A percentile compares a stretch with the other conserved stretches of the same genome.
Evolutionary conservation across 257 asterid genomes (phyloP).

Genomic region (Nicotiana otophora): DNA sequence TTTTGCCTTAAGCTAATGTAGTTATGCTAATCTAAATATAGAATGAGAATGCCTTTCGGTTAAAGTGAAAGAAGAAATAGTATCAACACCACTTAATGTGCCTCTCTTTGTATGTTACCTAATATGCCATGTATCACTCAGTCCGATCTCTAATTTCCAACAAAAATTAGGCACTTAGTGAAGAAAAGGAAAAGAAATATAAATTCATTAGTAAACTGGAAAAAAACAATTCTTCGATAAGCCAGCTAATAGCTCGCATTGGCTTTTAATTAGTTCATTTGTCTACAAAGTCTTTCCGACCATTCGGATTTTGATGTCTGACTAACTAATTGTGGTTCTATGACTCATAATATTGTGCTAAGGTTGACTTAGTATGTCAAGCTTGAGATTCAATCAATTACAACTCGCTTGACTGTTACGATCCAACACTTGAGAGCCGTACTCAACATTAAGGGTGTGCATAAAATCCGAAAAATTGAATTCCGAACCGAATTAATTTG

Average conservation of each 20-base stretch:
- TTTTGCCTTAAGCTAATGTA: not conserved
- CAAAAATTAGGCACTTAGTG: not conserved
- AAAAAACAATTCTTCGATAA: not conserved
- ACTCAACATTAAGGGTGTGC: too few relatives aligned
- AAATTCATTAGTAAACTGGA: not conserved
- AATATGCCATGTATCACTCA: not conserved
- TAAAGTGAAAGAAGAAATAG: conserved; percentile 6
- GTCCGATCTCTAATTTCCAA: not conserved
- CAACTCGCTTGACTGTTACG: too few relatives aligned
- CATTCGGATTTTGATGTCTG: not conserved
- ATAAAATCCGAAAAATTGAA: too few relatives aligned
- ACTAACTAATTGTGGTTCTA: not conserved
- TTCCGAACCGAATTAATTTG: too few relatives aligned
- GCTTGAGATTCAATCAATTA: too few relatives aligned
- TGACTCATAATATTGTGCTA: not conserved
- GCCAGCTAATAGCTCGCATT: not conserved
- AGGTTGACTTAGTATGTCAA: not conserved
- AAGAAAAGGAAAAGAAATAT: not conserved
- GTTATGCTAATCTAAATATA: not conserved
- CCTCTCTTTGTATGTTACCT: not conserved
- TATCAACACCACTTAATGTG: conserved; percentile 8
- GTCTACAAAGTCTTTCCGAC: not conserved
- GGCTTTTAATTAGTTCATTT: not conserved
- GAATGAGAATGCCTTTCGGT: conserved; percentile 13
- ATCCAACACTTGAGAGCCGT: too few relatives aligned